Evolutionary conservation across 1,139 yeast genomes (phyloP).

Genomic region (Lodderomyces parapsilosis): DNA sequence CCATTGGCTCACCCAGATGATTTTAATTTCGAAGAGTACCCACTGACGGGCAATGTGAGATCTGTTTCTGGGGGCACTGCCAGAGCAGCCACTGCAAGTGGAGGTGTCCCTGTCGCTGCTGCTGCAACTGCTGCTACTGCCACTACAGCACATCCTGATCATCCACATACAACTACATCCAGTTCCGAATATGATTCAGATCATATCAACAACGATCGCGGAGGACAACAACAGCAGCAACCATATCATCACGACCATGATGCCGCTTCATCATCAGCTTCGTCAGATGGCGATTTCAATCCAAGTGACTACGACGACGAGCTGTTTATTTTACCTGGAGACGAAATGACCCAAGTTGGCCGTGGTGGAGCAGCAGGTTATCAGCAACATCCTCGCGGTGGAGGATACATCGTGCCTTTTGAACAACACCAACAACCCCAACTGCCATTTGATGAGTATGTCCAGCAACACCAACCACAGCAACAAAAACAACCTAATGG

Average conservation of each 20-base stretch:
- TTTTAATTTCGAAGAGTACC: slow-evolving; percentile 15
- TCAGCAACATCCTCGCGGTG: not conserved
- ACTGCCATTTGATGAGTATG: slow-evolving; percentile 3
- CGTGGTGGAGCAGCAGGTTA: not conserved
- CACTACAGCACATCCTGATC: not conserved
- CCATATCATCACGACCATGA: not conserved
- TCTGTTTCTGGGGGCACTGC: not conserved
- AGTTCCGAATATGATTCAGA: slow-evolving; percentile 1
- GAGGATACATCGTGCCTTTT: not conserved
- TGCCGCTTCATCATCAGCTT: slow-evolving; percentile 3
- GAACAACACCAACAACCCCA: not conserved
- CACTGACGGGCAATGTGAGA: not conserved
- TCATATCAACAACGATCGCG: not conserved
- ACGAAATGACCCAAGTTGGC: not conserved
- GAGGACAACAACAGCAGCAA: not conserved
- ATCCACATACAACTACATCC: not conserved
- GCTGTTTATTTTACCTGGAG: slow-evolving; percentile 14
- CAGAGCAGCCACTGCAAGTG: not conserved
- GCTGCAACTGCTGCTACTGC: not conserved
- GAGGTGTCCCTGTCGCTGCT: not conserved
- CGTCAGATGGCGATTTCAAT: slow-evolving; percentile 13
- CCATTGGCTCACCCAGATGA: slow-evolving; percentile 17
- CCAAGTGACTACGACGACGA: slow-evolving; percentile 15
- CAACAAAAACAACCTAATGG: not conserved
- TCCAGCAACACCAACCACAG: slow-evolving; percentile 1